Percentiles rank a stretch among this genome's conserved stretches.
These are phyloP conservation scores for Henckelia pumila DNA, from an alignment of 257 asterid genomes.

Conservation along the genomic window DNA sequence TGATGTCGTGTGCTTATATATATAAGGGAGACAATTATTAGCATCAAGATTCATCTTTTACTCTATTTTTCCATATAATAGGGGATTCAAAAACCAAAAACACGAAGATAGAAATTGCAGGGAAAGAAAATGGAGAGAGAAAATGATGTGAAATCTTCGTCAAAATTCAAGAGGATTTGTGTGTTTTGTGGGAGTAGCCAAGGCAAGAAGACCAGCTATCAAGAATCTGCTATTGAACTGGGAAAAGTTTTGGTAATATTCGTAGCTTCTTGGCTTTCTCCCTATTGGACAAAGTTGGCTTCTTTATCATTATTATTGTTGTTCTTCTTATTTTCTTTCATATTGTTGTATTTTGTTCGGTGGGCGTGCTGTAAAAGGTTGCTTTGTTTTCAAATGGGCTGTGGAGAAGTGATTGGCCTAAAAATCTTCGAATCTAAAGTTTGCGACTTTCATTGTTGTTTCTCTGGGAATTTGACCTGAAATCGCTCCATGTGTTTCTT, in stretches of 20 bases:
- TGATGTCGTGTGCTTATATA: neutral
- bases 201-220: slow-evolving; percentile 8
- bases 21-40: neutral
- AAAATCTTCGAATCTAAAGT: neutral
- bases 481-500: neutral
- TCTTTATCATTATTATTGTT: too few relatives aligned
- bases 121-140: neutral
- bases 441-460: neutral
- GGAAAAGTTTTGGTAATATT: neutral
- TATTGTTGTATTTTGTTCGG: neutral
- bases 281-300: neutral
- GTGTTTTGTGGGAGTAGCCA: slow-evolving; percentile 17
- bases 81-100: neutral
- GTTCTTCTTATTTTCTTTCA: neutral
- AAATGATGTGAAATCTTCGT: neutral
- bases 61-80: neutral
- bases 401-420: neutral
- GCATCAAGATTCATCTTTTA: neutral
- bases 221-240: neutral
- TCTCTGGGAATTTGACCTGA: neutral
- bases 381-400: neutral
- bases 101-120: neutral
- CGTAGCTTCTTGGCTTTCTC: neutral
- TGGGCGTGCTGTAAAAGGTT: neutral
- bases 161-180: slow-evolving; percentile 7